Evolutionary conservation across 768 basidiomycete genomes (phyloP).

Genomic region (Jaapia argillacea): DNA sequence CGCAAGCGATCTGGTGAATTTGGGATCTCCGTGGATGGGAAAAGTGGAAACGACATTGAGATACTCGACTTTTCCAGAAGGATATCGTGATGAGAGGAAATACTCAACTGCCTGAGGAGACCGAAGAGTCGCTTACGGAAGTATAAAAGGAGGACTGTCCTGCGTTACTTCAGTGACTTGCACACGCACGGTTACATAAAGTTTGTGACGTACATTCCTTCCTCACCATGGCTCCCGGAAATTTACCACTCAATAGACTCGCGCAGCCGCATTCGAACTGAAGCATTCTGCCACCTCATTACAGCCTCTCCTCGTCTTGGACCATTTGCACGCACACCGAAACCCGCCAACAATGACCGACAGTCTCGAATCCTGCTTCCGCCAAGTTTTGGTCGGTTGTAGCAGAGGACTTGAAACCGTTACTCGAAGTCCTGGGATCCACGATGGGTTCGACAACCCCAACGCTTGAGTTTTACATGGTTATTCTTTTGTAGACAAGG

Average conservation of each 20-base stretch:
- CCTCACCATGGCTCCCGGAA: too few species aligned
- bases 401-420: conserved; percentile 8
- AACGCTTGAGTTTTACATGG: conserved; percentile 9
- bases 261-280: conserved; percentile 2
- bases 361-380: neutral
- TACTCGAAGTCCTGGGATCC: conserved; percentile 9
- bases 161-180: too few species aligned
- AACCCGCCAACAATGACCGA: conserved; percentile 4
- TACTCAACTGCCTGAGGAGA: too few species aligned
- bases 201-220: too few species aligned
- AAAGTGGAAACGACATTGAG: too few species aligned
- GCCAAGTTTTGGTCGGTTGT: conserved; percentile 5
- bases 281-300: conserved; percentile 9
- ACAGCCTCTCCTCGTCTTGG: conserved; percentile 5
- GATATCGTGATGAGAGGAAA: too few species aligned
- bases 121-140: too few species aligned
- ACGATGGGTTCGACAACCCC: conserved; percentile 4
- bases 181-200: too few species aligned
- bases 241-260: conserved; percentile 9
- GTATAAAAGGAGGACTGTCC: too few species aligned
- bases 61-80: too few species aligned
- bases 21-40: too few species aligned
- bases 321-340: conserved; percentile 8
- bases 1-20: too few species aligned
- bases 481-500: conserved; percentile 7